phyloP scores from a whole-genome alignment of 2,329 filamentous ascomycete species.

The Ophiostoma perfectum region DNA sequence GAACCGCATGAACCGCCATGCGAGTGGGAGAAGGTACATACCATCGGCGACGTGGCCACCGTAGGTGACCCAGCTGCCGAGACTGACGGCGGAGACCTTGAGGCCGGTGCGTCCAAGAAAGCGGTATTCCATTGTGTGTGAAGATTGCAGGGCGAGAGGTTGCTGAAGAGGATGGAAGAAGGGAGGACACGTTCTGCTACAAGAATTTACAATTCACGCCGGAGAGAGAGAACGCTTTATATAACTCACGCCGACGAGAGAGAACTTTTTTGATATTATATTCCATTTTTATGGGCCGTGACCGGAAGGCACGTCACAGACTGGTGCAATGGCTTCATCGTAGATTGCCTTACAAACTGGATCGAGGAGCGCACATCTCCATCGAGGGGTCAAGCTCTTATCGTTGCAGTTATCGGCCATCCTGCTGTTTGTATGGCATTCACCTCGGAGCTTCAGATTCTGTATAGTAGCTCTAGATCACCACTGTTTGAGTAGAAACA shows the following conservation, averaged over 20 bases:
- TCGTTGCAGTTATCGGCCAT: background rate
- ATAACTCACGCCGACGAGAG: too few species aligned
- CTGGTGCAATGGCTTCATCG: slow-evolving; percentile 12
- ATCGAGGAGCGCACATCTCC: background rate
- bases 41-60: slow-evolving; percentile 66
- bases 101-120: slow-evolving; percentile 66
- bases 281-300: background rate
- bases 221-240: too few species aligned
- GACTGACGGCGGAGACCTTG: slow-evolving; percentile 66
- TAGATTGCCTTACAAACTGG: background rate
- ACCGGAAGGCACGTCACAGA: background rate
- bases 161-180: background rate
- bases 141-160: background rate
- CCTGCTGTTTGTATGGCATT: background rate
- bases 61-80: slow-evolving; percentile 70
- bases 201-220: too few species aligned
- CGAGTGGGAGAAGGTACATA: slow-evolving; percentile 35
- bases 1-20: too few species aligned
- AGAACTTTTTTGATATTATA: background rate
- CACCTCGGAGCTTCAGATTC: background rate
- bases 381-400: slow-evolving; percentile 2
- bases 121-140: slow-evolving; percentile 58
- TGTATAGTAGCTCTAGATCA: background rate
- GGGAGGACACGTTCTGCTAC: background rate
- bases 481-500: too few species aligned